Base-by-base conservation (phyloP, 1,284 basidiomycete species). In the Rhizoctonia solani region DNA sequence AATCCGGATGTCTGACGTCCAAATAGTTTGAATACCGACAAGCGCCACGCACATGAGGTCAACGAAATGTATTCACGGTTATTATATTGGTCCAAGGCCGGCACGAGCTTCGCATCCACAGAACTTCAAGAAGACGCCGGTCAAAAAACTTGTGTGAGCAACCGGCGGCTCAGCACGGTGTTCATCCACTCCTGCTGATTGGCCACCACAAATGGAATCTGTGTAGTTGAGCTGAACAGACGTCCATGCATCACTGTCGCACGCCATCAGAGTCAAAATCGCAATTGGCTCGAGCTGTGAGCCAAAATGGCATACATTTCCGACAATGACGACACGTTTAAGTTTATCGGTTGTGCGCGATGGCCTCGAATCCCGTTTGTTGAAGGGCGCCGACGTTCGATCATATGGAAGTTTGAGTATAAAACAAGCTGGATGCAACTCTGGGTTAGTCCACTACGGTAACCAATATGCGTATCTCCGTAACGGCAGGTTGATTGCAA, bases 181-280 rank as follows among this genome's bases (percentile, higher is more conserved):
- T 54, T 52, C 50, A 29, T 39, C 47, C n/a, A 21, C n/a, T 21
- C 6, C 5, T 16, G 19, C 21, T 21, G 21, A 44, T 29, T 23
- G 25, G 37, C 27, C 59, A 30, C 59, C 59, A 50, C 59, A 63
- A 52, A 42, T 42, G 4, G 41, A 44, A 44, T 5, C 9, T 16
- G 14, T 21, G 4, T 4, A 21, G 41, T 44, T 16, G 41, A 21
- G 19, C 5, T 5, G 27, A 25, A 3, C 25, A n/a, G n/a, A 42
- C 47, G 30, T 49, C 39, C 59, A 47, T 50, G 59, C 47, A 49
- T 63, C 32, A 63, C 50, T 37, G 47, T 53, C 49, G 37, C 49
- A 29, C 47, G 21, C 47, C 47, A 50, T 50, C 47, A 29, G 47
- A 50, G 47, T 3, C 16, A 14, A 27, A 50, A 50, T 29, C 47